phyloP scores from a whole-genome alignment of 2,329 filamentous ascomycete species.

The Rachicladosporium sp. region DNA sequence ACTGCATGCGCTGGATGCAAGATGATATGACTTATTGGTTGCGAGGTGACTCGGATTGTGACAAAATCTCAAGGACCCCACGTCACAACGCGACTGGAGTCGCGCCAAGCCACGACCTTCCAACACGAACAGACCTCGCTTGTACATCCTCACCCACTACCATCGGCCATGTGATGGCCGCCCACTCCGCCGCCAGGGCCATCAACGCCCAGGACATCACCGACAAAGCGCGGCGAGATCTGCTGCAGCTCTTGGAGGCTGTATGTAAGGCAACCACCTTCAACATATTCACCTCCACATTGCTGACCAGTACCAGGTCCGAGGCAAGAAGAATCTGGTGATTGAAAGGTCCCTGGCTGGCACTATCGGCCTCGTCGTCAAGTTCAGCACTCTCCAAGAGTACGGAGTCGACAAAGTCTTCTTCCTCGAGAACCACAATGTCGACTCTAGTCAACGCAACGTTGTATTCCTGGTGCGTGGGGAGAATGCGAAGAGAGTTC shows the following conservation, averaged over 20 bases:
- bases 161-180: conserved; percentile 22
- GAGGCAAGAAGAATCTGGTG: conserved; percentile 96
- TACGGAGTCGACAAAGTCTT: conserved; percentile 98
- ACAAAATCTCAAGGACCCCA: too few relatives aligned
- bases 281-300: neutral
- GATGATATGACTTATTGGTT: too few relatives aligned
- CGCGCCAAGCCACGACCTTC: too few relatives aligned
- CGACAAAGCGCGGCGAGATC: conserved; percentile 73
- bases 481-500: conserved; percentile 73
- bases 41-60: too few relatives aligned
- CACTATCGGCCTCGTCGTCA: conserved; percentile 80
- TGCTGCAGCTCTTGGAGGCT: conserved; percentile 83
- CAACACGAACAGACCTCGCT: too few relatives aligned
- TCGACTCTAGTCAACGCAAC: conserved; percentile 88
- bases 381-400: conserved; percentile 88
- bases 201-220: conserved; percentile 67
- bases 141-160: too few relatives aligned
- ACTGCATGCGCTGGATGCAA: too few relatives aligned
- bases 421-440: conserved; percentile 88
- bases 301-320: conserved; percentile 49
- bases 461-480: conserved; percentile 86
- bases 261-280: conserved; percentile 51
- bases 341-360: conserved; percentile 85
- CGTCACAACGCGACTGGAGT: too few relatives aligned
- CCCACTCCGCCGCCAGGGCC: conserved; percentile 43